phyloP scores from a whole-genome alignment of 163 green algal genomes.

The Scenedesmus sp. region DNA sequence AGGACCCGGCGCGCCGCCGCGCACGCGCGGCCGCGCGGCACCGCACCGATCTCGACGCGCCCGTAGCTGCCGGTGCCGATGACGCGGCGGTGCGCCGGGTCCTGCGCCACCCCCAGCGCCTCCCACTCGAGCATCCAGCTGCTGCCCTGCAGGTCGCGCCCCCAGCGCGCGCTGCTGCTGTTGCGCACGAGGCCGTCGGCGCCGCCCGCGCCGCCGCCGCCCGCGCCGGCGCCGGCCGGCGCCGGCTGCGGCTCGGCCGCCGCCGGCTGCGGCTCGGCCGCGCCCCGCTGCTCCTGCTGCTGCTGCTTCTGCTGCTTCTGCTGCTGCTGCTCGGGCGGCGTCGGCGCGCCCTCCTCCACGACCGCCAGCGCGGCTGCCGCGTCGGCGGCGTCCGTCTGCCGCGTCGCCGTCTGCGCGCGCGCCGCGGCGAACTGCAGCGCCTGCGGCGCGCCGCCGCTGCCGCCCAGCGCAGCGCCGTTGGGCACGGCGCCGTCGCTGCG shows the following conservation, averaged over 20 bases:
- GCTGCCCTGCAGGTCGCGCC: not conserved
- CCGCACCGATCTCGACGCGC: constrained; percentile 29
- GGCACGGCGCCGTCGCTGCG: not conserved
- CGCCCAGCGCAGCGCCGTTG: no score
- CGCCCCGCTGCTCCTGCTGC: constrained; percentile 16
- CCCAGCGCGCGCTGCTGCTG: constrained; percentile 25
- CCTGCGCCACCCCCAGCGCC: not conserved
- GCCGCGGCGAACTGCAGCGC: constrained; percentile 2
- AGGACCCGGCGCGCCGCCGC: no score
- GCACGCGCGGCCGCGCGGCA: no score
- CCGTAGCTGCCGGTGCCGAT: constrained; percentile 26
- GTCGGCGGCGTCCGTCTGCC: not conserved
- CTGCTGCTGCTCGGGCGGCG: no score
- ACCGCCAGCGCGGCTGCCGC: not conserved
- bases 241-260: constrained; percentile 8
- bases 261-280: constrained; percentile 1
- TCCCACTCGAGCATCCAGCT: constrained; percentile 21
- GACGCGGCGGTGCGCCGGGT: not conserved
- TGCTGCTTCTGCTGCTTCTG: not conserved
- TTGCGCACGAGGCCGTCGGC: no score
- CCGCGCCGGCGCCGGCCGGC: not conserved
- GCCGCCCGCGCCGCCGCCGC: no score
- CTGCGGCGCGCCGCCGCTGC: not conserved
- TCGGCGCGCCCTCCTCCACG: not conserved
- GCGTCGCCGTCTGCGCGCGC: not conserved